A percentile compares a stretch with the other conserved stretches of the same genome.
Conservation (phyloP, 1,284 basidiomycete species). For the Cutaneotrichosporon cutaneum region DNA sequence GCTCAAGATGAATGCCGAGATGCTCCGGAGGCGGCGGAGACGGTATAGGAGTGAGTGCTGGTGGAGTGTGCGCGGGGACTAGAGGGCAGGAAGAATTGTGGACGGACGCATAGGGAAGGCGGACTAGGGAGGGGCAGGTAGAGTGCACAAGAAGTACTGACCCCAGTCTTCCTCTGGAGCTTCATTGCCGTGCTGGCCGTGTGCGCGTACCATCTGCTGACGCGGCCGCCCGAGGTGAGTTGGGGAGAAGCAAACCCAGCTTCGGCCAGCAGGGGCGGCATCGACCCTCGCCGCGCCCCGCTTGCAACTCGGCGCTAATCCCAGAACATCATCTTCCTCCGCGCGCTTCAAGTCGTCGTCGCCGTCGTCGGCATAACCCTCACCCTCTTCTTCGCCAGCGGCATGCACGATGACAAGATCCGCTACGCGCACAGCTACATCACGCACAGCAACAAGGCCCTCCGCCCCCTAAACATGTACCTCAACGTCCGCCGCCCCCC, state of each 20-base stretch:
- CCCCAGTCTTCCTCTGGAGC: constrained; percentile 43
- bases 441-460: constrained; percentile 87
- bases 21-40: constrained; percentile 73
- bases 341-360: constrained; percentile 60
- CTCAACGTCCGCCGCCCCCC: constrained; percentile 80
- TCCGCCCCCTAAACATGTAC: constrained; percentile 94
- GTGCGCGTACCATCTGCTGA: constrained; percentile 36
- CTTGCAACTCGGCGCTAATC: background rate
- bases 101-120: too few relatives aligned
- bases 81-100: background rate
- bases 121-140: background rate
- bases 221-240: constrained; percentile 40
- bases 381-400: constrained; percentile 91
- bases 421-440: constrained; percentile 97
- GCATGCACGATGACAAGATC: constrained; percentile 95
- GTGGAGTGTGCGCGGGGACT: background rate
- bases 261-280: too few relatives aligned
- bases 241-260: too few relatives aligned
- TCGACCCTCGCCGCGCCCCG: too few relatives aligned
- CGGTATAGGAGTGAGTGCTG: constrained; percentile 76
- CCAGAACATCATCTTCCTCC: constrained; percentile 33
- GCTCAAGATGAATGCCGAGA: constrained; percentile 85
- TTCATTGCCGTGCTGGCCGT: constrained; percentile 34
- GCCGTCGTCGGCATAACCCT: constrained; percentile 86
- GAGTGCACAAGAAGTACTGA: constrained; percentile 7